Base-by-base conservation (phyloP, 1,284 basidiomycete genomes). In the Microbotryum intermedium region DNA sequence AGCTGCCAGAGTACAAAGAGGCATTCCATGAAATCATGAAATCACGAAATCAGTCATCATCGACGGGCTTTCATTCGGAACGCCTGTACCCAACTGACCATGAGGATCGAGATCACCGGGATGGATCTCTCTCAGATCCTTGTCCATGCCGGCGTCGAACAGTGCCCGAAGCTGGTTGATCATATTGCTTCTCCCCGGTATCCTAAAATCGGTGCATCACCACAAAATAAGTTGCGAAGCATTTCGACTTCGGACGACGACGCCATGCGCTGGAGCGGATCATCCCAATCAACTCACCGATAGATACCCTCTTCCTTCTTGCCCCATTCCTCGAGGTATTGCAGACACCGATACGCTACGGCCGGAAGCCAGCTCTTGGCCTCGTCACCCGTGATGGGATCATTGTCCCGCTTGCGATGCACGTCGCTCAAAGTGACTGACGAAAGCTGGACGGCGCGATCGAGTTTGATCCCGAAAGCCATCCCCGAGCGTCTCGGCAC, bases 321-420 rank as follows among this genome's bases (percentile, higher is more conserved):
- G 50, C 88, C 88, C 85, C 87, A 88, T 28, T 80, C 77, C 69
- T 86, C 74, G 60, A 91, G 73, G 76, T 91, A 88, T 71, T 90
- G 84, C 6, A 86, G 81, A 73, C 87, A 90, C 56, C 88, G 77
- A 51, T 84, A 82, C 25, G 87, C 83, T 47, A 90, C 76, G 1
- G 85, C 86, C 50, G 88, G 86, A 51, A 90, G 60, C 57, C 63
- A 69, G 68, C 76, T 72, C 51, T 85, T 79, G 50, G 77, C 74
- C 69, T 84, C 83, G 65, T 87, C 65, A 44, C 73, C 76, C 55
- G 60, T 65, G 23, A 66, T 53, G n/a, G 55, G 50, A 34, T 64
- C 60, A 4, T 16, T 4, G 11, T 44, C 34, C 25, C 25, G 30
- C 43, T 26, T 39, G n/a, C 49, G 20, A 29, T 44, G 13, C 30